Evolutionary conservation across 2,329 filamentous ascomycete genomes (phyloP), one percentile per base, ranked within the genome.

Genomic region (Ilyonectria destructans): DNA sequence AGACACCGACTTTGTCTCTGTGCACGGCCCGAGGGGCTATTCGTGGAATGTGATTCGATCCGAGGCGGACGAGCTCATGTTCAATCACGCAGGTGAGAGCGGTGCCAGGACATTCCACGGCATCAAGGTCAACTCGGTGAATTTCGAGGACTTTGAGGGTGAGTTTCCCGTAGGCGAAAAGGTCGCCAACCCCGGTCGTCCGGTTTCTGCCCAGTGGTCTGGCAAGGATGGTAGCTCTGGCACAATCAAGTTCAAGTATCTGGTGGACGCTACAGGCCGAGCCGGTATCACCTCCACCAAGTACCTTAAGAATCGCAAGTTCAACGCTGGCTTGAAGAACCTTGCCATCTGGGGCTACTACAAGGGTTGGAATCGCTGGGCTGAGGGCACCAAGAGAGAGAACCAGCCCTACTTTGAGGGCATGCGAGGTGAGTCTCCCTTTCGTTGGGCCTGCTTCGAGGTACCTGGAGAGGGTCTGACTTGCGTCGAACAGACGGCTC

Each of bases 311-410:
- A 85, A 85, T 67, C 80, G 86, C 1, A 77, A 74, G 6, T 84
- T 78, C 69, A 88, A 87, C 71, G 26, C 67, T 83, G 81, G 78
- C 0, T 75, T 87, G n/a, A 86, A 86, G 75, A 87, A 86, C 62
- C 62, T 86, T 10, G 85, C 86, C 5, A 82, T 67, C 57, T 87
- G 85, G 85, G 82, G 76, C 0, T 88, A 88, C 69, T 88, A 80
- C 78, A 80, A 81, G 54, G 31, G 31, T 2, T 9, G 8, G 8
- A 33, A 10, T 9, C 8, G 2, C 8, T 33, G 12, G 8, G 31
- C 31, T 33, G 8, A 9, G 31, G 31, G 31, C 8, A 33, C 31
- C 12, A 33, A 33, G 31, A 9, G 12, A 33, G 31, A 33, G 12
- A 12, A 12, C 31, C 8, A 9, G 8, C 31, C 31, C 31, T 12